phyloP scores from a whole-genome alignment of 2,329 filamentous ascomycete species.

The Claviceps purpurea region DNA sequence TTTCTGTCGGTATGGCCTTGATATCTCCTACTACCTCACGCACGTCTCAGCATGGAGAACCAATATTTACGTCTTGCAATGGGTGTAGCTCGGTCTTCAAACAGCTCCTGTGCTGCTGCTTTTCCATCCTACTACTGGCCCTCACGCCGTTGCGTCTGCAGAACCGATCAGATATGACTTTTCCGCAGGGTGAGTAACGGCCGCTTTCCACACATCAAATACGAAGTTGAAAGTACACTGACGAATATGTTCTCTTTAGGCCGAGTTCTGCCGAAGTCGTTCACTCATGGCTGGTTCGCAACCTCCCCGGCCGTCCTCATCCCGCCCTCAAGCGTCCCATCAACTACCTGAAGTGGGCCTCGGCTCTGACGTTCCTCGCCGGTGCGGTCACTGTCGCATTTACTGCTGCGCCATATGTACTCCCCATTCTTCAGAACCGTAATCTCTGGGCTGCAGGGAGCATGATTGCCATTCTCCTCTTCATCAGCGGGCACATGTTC shows the following conservation, averaged over 20 bases:
- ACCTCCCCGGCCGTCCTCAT: slow-evolving; percentile 66
- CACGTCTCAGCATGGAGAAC: neutral
- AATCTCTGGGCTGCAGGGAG: slow-evolving; percentile 89
- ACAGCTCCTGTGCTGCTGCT: slow-evolving; percentile 83
- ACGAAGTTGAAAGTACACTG: neutral
- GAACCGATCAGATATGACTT: slow-evolving; percentile 79
- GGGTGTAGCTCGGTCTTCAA: slow-evolving; percentile 68
- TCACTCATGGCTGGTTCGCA: slow-evolving; percentile 63
- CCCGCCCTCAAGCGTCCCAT: slow-evolving; percentile 71
- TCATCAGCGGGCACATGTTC: slow-evolving; percentile 97
- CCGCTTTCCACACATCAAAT: neutral
- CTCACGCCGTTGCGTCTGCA: slow-evolving; percentile 55
- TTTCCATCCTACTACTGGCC: slow-evolving; percentile 74
- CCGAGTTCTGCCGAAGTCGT: slow-evolving; percentile 63
- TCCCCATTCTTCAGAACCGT: slow-evolving; percentile 75
- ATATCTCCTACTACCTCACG: neutral
- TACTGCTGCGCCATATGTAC: slow-evolving; percentile 62
- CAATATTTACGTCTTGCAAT: neutral
- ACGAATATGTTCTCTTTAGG: slow-evolving; percentile 28
- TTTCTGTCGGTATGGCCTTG: slow-evolving; percentile 63
- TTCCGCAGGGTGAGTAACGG: slow-evolving; percentile 49
- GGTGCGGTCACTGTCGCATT: slow-evolving; percentile 55
- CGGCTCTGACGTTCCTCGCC: slow-evolving; percentile 53
- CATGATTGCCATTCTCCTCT: slow-evolving; percentile 78
- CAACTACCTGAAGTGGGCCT: slow-evolving; percentile 69